Evolutionary conservation across 139 green algal genomes (phyloP), one percentile per base, ranked within the genome.

Genomic region (Gonium pectorale): DNA sequence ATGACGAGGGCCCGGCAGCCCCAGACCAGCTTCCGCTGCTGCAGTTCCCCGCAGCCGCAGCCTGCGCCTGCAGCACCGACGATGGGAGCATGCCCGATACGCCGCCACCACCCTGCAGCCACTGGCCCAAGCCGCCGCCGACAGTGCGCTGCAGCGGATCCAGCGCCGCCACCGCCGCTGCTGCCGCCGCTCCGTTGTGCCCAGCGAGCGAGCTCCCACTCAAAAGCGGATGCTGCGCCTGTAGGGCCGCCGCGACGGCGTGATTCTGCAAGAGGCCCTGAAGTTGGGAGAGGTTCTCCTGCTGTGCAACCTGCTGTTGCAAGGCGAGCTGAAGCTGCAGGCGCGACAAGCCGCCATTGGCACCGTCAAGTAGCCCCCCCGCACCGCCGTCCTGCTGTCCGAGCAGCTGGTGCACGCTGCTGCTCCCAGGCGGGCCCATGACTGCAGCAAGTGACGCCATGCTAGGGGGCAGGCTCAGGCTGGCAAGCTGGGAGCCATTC

Each of bases 401-500:
- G 17, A 82, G 59, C 40, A 82, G 38, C 21, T 59, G 75, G 31
- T 71, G 75, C 77, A 83, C 24, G 77, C 38, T 66, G 46, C 49
- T n/a, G n/a, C 59, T 8, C 31, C 29, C 33, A 67, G 52, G 46
- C 8, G 75, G 56, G 29, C 75, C 75, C 75, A 82, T 82, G 11
- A 82, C 75, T 6, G 59, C 75, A 0, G 75, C 75, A 5, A 82
- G 31, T 5, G 75, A 46, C 31, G 59, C 75, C 75, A 82, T 82
- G 38, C 59, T 72, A 27, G 75, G 75, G 0, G 56, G 75, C 29
- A 82, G 40, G 17, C 22, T 71, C 0, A 82, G 59, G 60, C 75
- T n/a, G 17, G 56, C 56, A 0, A 82, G 56, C 38, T 82, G 75
- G 3, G 59, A 7, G 15, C 29, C 35, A 6, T 2, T 37, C 15